Percentiles rank a stretch among this genome's conserved stretches.
Conservation (phyloP, 2,329 filamentous ascomycete genomes). For the Pyricularia pennisetigena region DNA sequence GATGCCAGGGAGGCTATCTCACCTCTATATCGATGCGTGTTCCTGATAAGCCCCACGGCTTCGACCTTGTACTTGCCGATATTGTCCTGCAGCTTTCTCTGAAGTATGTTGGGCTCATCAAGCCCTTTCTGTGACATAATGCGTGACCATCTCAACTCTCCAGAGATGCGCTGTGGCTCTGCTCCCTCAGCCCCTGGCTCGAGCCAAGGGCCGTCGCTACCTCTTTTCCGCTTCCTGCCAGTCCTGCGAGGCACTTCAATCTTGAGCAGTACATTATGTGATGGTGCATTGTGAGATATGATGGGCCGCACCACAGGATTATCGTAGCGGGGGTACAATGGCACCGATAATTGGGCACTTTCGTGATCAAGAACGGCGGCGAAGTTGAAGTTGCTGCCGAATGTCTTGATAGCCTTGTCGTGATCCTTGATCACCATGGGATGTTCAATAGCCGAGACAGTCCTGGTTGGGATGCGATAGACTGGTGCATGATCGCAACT, state of each 20-base stretch:
- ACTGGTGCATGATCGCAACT: slow-evolving; percentile 19
- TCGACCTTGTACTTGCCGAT: slow-evolving; percentile 55
- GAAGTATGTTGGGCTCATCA: slow-evolving; percentile 44
- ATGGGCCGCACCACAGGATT: slow-evolving; percentile 73
- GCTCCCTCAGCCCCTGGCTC: slow-evolving; percentile 26
- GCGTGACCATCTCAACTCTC: neutral
- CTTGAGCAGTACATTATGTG: slow-evolving; percentile 79
- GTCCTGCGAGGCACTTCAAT: slow-evolving; percentile 81
- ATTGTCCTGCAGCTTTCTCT: slow-evolving; percentile 63
- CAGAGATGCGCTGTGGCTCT: neutral
- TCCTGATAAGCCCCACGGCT: slow-evolving; percentile 60
- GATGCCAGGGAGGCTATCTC: slow-evolving; percentile 10
- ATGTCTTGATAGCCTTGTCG: slow-evolving; percentile 29
- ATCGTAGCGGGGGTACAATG: slow-evolving; percentile 69
- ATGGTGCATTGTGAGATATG: slow-evolving; percentile 62
- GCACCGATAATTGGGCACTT: slow-evolving; percentile 37
- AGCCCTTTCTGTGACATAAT: slow-evolving; percentile 1
- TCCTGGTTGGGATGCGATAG: slow-evolving; percentile 25
- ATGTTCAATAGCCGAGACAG: slow-evolving; percentile 32
- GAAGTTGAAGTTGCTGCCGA: slow-evolving; percentile 27
- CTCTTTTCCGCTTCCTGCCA: slow-evolving; percentile 75
- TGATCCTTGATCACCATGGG: slow-evolving; percentile 29
- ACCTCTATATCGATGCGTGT: slow-evolving; percentile 81
- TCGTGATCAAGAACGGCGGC: slow-evolving; percentile 33
- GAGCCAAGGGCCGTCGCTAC: slow-evolving; percentile 57